These are phyloP conservation scores for Sclerotinia minor DNA, from an alignment of 2,329 filamentous ascomycete species.

Conservation along the genomic window DNA sequence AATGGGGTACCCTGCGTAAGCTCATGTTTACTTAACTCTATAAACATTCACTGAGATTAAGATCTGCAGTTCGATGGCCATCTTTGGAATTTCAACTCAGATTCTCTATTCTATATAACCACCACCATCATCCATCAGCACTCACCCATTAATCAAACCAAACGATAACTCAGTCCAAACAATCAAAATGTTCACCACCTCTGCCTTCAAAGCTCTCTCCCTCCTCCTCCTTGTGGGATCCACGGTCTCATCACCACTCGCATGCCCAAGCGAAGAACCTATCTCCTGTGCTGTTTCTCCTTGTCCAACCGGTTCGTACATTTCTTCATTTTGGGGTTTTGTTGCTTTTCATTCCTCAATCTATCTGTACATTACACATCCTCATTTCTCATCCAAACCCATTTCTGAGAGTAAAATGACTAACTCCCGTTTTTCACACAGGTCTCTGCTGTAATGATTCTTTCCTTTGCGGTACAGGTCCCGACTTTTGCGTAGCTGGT, in stretches of 20 bases:
- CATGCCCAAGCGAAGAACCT: not conserved
- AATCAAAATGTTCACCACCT: not conserved
- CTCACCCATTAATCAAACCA: too few relatives aligned
- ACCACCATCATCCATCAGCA: not conserved
- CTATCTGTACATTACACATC: too few relatives aligned
- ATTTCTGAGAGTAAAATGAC: too few relatives aligned
- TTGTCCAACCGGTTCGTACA: not conserved
- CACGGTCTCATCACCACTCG: not conserved
- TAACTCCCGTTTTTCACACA: too few relatives aligned
- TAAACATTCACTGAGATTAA: too few relatives aligned
- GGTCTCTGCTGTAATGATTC: conserved; percentile 18
- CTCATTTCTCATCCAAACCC: too few relatives aligned
- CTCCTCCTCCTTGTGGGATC: not conserved
- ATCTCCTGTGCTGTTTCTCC: conserved; percentile 12
- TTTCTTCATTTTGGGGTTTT: too few relatives aligned
- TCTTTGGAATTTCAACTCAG: too few relatives aligned
- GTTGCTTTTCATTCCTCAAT: too few relatives aligned
- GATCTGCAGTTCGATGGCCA: too few relatives aligned
- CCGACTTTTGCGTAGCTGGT: conserved; percentile 14
- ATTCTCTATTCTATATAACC: not conserved
- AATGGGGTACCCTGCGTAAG: too few relatives aligned
- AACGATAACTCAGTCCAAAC: not conserved
- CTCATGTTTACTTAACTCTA: too few relatives aligned
- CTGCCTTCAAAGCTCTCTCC: not conserved
- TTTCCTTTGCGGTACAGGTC: conserved; percentile 17